Evolutionary conservation across 2,329 filamentous ascomycete species (phyloP), one percentile per base, ranked within the genome.

Genomic region (Fusarium illudens): DNA sequence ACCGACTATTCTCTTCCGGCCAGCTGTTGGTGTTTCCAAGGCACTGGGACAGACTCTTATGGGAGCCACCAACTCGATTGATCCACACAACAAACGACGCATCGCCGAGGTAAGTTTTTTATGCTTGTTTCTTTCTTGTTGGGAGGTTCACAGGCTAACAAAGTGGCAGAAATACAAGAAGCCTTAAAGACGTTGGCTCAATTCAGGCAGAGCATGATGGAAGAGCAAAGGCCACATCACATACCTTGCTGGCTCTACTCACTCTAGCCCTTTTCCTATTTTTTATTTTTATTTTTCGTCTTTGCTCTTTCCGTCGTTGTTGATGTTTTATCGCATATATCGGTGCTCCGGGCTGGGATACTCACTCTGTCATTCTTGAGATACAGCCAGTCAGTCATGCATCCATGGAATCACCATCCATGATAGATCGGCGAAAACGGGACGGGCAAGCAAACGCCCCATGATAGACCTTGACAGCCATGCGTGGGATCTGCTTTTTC

Each of bases 1-100:
- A 29, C 96, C 96, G n/a, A 97, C 94, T 0, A 93, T 98, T 19
- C 91, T 99, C 53, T 88, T 99, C 71, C 84, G 94, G 58, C 96
- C 96, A 8, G 93, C 94, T 4, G 93, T 98, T 73, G 96, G 95
- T 1, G 93, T 94, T 8, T 93, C 91, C 33, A 95, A 95, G 79
- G 95, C 91, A 0, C 89, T 97, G 51, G 93, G 94, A 9, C 92
- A 96, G 82, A 93, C 95, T 34, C 82, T 99, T 61, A 85, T 98
- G 81, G 96, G 96, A 6, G 95, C 94, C 13, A 96, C 93, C 0
- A 99, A 99, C 78, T 89, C 92, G 48, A 83, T 99, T 71, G 96
- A 99, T 81, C 91, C 92, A 55, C 85, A 89, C 65, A 94, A 97
- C 76, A 82, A 91, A 75, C 86, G 92, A 73, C 89, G 92, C 76